phyloP scores from a whole-genome alignment of 257 asterid species.

The Penstemon eatonii region DNA sequence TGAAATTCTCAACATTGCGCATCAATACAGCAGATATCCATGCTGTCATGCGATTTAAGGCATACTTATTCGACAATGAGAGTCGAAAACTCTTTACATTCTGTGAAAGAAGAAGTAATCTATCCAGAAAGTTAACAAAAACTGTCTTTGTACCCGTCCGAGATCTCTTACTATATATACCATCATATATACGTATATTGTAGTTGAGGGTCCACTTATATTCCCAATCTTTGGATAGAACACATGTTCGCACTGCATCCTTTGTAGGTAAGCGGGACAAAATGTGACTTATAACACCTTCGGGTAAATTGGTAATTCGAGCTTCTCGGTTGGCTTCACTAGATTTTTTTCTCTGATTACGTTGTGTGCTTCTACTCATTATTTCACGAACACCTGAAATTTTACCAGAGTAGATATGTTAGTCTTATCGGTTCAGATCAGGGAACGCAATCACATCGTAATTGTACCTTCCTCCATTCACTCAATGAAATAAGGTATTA shows the following conservation, averaged over 20 bases:
- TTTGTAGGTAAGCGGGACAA: background rate
- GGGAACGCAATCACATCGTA: no score
- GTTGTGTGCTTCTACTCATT: background rate
- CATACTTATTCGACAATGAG: background rate
- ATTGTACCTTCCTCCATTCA: no score
- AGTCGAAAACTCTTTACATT: background rate
- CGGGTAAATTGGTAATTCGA: background rate
- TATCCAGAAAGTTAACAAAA: background rate
- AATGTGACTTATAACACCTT: background rate
- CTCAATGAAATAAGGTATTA: no score
- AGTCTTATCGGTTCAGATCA: no score
- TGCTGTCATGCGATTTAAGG: background rate
- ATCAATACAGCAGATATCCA: slow-evolving; percentile 12
- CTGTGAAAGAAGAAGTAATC: background rate
- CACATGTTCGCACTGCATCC: background rate
- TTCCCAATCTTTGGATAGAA: background rate
- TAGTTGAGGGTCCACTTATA: background rate
- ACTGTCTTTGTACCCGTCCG: background rate
- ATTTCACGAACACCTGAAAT: background rate
- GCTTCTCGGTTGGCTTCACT: background rate
- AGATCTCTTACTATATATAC: background rate
- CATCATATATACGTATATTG: background rate
- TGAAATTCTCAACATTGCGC: slow-evolving; percentile 1
- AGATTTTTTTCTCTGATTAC: background rate
- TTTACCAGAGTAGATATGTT: background rate